Conservation (phyloP, 345 rosid genomes). For the sweet orange (Citrus sinensis) region DNA sequence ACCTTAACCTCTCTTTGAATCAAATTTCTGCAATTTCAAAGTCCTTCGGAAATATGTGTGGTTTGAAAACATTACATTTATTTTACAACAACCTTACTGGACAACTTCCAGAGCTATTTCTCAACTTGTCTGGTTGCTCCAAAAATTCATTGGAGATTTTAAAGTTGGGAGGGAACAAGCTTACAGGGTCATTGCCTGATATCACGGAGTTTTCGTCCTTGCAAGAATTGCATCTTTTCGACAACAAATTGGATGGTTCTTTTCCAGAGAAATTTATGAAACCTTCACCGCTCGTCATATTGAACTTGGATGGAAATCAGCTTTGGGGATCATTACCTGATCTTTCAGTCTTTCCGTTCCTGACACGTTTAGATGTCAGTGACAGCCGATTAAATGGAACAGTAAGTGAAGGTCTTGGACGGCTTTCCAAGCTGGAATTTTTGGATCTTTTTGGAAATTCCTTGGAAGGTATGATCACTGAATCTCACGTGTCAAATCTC, state of each 20-base stretch:
- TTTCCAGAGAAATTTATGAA: conserved; percentile 8
- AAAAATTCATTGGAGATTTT: conserved; percentile 15
- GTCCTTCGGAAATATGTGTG: conserved; percentile 15
- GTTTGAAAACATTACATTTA: conserved; percentile 11
- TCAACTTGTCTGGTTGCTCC: conserved; percentile 15
- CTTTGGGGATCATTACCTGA: conserved; percentile 7
- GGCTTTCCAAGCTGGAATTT: not conserved
- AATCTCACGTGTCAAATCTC: conserved; percentile 21
- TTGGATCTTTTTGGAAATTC: conserved; percentile 18
- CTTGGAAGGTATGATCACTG: conserved; percentile 21
- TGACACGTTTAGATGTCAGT: not conserved
- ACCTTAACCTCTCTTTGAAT: conserved; percentile 5
- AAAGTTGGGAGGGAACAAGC: conserved; percentile 2
- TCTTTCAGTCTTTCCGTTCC: not conserved
- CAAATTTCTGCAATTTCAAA: conserved; percentile 11
- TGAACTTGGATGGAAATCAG: not conserved
- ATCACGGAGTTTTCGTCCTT: not conserved
- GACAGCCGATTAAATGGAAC: conserved; percentile 5
- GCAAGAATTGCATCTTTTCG: conserved; percentile 8
- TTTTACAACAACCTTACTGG: conserved; percentile 6
- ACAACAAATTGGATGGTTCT: conserved; percentile 13
- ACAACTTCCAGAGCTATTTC: not conserved
- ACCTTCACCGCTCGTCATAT: not conserved
- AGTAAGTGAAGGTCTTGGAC: conserved; percentile 5
- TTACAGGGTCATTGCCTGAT: conserved; percentile 20